Conservation (phyloP, 164 flowering plant genomes). For the Umbilicus rupestris region DNA sequence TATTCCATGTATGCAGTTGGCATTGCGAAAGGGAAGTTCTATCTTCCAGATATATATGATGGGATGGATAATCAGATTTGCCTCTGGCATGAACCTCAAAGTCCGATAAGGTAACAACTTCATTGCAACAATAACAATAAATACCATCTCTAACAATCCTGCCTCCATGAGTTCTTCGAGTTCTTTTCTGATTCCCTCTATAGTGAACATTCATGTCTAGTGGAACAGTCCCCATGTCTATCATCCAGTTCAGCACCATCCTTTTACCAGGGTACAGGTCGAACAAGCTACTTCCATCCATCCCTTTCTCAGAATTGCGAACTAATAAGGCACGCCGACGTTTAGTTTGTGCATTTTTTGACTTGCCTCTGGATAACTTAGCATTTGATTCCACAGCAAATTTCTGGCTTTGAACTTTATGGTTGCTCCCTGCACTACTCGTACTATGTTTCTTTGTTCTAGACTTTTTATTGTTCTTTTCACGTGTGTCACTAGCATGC, state of each 20-base stretch:
- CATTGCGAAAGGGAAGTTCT: slow-evolving; percentile 47
- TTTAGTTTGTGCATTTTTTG: slow-evolving; percentile 2
- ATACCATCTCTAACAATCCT: slow-evolving; percentile 46
- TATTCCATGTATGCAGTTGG: slow-evolving; percentile 46
- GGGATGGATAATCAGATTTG: slow-evolving; percentile 21
- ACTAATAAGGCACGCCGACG: slow-evolving; percentile 30
- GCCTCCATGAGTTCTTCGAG: slow-evolving; percentile 28
- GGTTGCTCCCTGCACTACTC: neutral
- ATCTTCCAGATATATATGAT: slow-evolving; percentile 34
- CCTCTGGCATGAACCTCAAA: slow-evolving; percentile 46
- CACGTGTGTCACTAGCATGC: no score
- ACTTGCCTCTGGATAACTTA: slow-evolving; percentile 9
- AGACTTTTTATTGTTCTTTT: neutral
- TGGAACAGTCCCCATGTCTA: slow-evolving; percentile 37
- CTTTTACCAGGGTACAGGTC: slow-evolving; percentile 32
- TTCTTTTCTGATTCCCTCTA: slow-evolving; percentile 19
- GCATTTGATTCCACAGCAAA: neutral
- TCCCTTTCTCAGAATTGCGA: slow-evolving; percentile 27
- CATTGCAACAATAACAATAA: slow-evolving; percentile 40
- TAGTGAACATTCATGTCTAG: slow-evolving; percentile 34
- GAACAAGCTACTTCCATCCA: slow-evolving; percentile 22
- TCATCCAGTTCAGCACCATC: slow-evolving; percentile 50
- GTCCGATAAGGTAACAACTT: slow-evolving; percentile 23
- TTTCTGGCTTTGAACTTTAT: neutral
- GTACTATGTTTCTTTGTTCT: neutral